Evolutionary conservation across 257 asterid species (phyloP), one percentile per base, ranked within the genome.

Genomic region (Penstemon davidsonii): DNA sequence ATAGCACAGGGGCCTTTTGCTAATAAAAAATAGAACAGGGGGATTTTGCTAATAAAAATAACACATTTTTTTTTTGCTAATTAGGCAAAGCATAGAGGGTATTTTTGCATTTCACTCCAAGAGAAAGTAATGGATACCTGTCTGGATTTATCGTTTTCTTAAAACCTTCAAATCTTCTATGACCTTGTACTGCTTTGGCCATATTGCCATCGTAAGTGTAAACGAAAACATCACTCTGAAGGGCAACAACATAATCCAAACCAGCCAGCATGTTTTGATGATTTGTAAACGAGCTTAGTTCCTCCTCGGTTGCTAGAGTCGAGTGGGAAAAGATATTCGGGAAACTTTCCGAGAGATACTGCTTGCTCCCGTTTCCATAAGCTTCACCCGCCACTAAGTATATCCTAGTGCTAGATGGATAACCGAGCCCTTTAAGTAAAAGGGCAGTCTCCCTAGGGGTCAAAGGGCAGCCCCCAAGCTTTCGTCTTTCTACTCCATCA

Each of bases 151-250:
- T 76, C 60, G 97, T 92, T 76, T 92, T 92, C 93, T 83, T 87
- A 83, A 92, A 92, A 73, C 84, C 80, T 77, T 89, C 98, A 10
- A 89, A 89, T 4, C 98, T 91, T 62, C 98, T 81, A 69, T 92
- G 97, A 45, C 98, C 98, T 78, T 89, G 95, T 8, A 92, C 98
- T n/a, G 98, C 98, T 84, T 92, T 92, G 1, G 98, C 98, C 98
- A 92, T 92, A 70, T 92, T 92, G 39, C 98, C 98, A 78, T 92
- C 97, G 49, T 92, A 92, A 9, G 98, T 92, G 72, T 89, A 92
- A 50, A 89, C 82, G 44, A 92, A 92, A 62, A 89, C 97, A 72
- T 89, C 85, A 69, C 97, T 87, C 78, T 81, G 79, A 62, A 89
- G 95, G 39, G 98, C 98, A 65, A 92, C 93, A 25, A 78, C 96